Evolutionary conservation across 78 protist genomes (phyloP), one percentile per base, ranked within the genome.

Genomic region (Acrasis kona): DNA sequence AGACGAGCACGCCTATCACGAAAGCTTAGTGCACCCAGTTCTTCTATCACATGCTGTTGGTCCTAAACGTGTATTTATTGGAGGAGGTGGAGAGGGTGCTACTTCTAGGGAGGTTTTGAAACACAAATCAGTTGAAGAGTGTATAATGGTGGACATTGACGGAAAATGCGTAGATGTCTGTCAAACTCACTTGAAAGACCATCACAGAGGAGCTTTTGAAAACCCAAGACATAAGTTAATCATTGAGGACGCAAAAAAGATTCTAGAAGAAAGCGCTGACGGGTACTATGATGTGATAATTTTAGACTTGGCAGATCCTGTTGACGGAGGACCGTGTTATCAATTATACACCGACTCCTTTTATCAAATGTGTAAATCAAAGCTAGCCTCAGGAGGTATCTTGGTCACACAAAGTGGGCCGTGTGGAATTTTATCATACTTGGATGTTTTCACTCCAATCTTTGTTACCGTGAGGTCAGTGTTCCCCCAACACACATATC

Each of bases 81-180:
- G 89, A 28, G 87, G 87, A 57, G 88, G 88, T 29, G 88, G 88
- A 65, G 88, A 84, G 42, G 89, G 89, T 38, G 74, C 77, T 19
- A 85, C 89, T 30, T 84, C 88, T 0, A 71, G 88, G 19, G 88
- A 84, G 64, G 85, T 80, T 32, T 78, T 85, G 34, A 38, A 72
- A 28, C 82, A 75, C 77, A 4, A 37, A 36, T n/a, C 78, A 9
- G 89, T 85, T 29, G 78, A 65, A 72, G 10, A 39, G 30, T 10
- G 32, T 10, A 82, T 85, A 40, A 85, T 85, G 89, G 81, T 64
- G n/a, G 89, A 85, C 68, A 81, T 85, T 19, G 89, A 85, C 85
- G 72, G 4, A 27, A 74, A 70, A 64, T 84, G 79, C 29, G 72
- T 67, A 31, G 1, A 27, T 10, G 41, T 80, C 41, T 85, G 89